Conservation (phyloP, 345 rosid genomes). For the Acer yangbiense region DNA sequence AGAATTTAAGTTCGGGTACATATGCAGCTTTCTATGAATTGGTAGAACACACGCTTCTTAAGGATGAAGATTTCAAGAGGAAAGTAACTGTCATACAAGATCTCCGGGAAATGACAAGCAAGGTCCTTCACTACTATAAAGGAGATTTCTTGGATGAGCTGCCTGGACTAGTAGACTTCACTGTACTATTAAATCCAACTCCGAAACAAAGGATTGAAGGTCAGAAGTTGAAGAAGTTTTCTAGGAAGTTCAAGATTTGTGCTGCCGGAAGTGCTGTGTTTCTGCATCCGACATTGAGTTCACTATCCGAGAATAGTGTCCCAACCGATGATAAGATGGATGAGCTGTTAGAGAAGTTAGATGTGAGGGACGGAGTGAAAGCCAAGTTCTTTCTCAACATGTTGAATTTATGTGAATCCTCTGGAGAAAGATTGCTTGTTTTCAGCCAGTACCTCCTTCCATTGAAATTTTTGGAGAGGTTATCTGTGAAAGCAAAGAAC, state of each 20-base stretch:
- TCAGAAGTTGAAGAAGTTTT: slow-evolving; percentile 38
- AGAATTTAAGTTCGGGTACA: slow-evolving; percentile 42
- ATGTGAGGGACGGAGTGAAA: slow-evolving; percentile 73
- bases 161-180: slow-evolving; percentile 81
- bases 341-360: slow-evolving; percentile 43
- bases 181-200: slow-evolving; percentile 69
- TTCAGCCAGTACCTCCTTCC: slow-evolving; percentile 86
- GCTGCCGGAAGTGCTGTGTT: slow-evolving; percentile 69
- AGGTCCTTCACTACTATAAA: slow-evolving; percentile 84
- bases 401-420: slow-evolving; percentile 59
- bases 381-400: slow-evolving; percentile 77
- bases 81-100: slow-evolving; percentile 70
- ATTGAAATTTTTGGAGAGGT: slow-evolving; percentile 66
- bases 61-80: slow-evolving; percentile 48
- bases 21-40: slow-evolving; percentile 56
- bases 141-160: slow-evolving; percentile 89
- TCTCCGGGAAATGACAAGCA: slow-evolving; percentile 81
- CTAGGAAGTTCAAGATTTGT: slow-evolving; percentile 60
- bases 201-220: slow-evolving; percentile 56
- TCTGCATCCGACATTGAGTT: slow-evolving; percentile 62
- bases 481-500: slow-evolving; percentile 46
- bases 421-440: slow-evolving; percentile 74
- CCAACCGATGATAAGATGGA: slow-evolving; percentile 61
- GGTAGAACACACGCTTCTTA: slow-evolving; percentile 73
- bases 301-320: slow-evolving; percentile 34